These are phyloP conservation scores for Colletotrichum lindemuthianum DNA, from an alignment of 2,329 filamentous ascomycete species.

Conservation along the genomic window DNA sequence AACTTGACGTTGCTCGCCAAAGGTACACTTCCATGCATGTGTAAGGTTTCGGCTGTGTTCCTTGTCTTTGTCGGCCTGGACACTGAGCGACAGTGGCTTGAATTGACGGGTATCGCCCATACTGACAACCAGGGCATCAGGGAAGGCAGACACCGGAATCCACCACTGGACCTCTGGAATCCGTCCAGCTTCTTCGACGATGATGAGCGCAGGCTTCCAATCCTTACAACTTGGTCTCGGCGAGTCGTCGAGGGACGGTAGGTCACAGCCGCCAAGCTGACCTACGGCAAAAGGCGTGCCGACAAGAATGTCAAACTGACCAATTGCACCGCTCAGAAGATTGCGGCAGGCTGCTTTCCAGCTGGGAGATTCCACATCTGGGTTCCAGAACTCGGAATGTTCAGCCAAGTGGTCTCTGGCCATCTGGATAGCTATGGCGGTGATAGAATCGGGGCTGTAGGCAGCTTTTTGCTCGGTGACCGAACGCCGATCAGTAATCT, in stretches of 20 bases:
- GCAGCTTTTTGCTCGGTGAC: no score
- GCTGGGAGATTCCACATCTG: not conserved
- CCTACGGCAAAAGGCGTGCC: conserved; percentile 18
- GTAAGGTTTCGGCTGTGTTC: no score
- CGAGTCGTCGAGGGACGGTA: no score
- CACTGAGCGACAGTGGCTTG: conserved; percentile 18
- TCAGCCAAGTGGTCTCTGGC: not conserved
- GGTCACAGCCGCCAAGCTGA: conserved; percentile 1
- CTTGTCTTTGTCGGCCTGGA: not conserved
- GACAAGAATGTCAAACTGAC: conserved; percentile 15
- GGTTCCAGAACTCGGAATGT: not conserved
- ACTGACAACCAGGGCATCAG: conserved; percentile 2
- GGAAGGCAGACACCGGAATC: conserved; percentile 13
- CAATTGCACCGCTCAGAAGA: not conserved
- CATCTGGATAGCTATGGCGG: not conserved
- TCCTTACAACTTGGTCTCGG: not conserved
- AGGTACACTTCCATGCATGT: conserved; percentile 9
- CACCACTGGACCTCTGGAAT: conserved; percentile 23
- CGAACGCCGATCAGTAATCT: no score
- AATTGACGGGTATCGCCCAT: conserved; percentile 25
- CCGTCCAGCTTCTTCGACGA: conserved; percentile 23
- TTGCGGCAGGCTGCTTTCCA: not conserved
- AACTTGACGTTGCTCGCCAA: conserved; percentile 6
- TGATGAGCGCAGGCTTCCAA: conserved; percentile 7
- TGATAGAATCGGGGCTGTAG: not conserved